Conservation (phyloP, 106 monocot species). For the Triglochin maritima region DNA sequence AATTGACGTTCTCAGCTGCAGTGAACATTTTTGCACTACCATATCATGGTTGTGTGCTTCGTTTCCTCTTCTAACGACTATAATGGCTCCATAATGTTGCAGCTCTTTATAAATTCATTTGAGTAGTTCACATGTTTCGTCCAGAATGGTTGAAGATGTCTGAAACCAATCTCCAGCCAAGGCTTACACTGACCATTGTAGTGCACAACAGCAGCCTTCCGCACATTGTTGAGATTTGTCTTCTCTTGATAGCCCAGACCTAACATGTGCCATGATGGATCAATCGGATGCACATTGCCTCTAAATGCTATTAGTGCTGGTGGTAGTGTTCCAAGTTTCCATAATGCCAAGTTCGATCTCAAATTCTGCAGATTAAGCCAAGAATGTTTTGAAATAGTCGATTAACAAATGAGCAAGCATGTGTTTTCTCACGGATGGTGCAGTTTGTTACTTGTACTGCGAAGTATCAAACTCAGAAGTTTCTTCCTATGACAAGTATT, state of each 20-base stretch:
- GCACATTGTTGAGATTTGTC: slow-evolving; percentile 34
- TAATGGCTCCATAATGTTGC: slow-evolving; percentile 79
- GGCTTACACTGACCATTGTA: slow-evolving; percentile 92
- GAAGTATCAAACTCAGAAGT: no score
- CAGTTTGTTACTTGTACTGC: background rate
- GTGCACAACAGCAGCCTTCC: slow-evolving; percentile 75
- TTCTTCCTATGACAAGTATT: no score
- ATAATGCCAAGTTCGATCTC: slow-evolving; percentile 73
- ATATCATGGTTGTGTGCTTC: no score
- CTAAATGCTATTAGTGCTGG: slow-evolving; percentile 86
- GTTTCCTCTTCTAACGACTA: slow-evolving; percentile 6
- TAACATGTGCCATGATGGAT: slow-evolving; percentile 89
- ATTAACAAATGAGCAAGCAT: background rate
- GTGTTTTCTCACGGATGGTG: background rate
- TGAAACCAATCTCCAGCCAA: slow-evolving; percentile 89
- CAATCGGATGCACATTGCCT: slow-evolving; percentile 73
- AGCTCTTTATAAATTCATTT: slow-evolving; percentile 72
- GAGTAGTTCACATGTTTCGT: slow-evolving; percentile 85
- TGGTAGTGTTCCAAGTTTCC: slow-evolving; percentile 90
- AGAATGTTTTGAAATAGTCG: background rate
- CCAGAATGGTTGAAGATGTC: slow-evolving; percentile 76
- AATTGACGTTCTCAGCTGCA: no score
- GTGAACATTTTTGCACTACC: no score
- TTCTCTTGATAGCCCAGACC: slow-evolving; percentile 93
- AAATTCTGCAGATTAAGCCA: slow-evolving; percentile 44